phyloP scores from a whole-genome alignment of 1,139 yeast genomes.

The Meyerozyma smithsonii region DNA sequence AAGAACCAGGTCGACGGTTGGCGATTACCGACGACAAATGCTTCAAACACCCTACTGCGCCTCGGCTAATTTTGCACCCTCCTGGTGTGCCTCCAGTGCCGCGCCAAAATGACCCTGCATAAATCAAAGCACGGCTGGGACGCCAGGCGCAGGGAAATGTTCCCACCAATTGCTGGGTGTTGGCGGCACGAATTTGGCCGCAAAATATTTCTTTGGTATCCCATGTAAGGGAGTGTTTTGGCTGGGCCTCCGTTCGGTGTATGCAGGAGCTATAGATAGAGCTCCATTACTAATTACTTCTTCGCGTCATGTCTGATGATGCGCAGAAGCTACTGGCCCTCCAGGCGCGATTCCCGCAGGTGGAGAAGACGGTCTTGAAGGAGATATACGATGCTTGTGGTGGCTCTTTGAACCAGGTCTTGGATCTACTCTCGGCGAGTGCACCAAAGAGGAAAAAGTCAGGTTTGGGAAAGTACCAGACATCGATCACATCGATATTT shows the following conservation, averaged over 20 bases:
- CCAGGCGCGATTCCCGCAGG: conserved; percentile 19
- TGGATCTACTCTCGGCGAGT: conserved; percentile 23
- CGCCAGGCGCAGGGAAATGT: conserved; percentile 3
- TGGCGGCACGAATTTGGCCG: not conserved
- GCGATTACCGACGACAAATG: too few relatives aligned
- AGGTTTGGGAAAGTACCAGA: conserved; percentile 16
- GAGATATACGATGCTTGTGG: conserved; percentile 36
- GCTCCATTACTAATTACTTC: not conserved
- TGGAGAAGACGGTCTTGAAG: conserved; percentile 21
- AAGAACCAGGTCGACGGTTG: too few relatives aligned
- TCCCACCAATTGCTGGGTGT: not conserved
- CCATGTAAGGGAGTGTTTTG: too few relatives aligned
- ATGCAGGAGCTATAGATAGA: not conserved
- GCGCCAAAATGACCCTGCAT: not conserved
- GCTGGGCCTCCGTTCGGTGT: not conserved
- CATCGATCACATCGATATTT: conserved; percentile 16
- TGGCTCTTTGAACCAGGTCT: conserved; percentile 31
- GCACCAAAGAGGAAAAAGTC: conserved; percentile 12
- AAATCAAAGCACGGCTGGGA: not conserved
- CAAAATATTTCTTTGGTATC: not conserved
- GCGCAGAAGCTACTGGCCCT: conserved; percentile 17
- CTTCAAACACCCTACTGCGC: too few relatives aligned
- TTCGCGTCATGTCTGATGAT: conserved; percentile 15
- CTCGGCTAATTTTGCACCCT: too few relatives aligned
- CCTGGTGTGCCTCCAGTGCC: too few relatives aligned